These are phyloP conservation scores for Gonapodya prolifera DNA, from an alignment of 192 early-diverging fungal species.

Conservation along the genomic window DNA sequence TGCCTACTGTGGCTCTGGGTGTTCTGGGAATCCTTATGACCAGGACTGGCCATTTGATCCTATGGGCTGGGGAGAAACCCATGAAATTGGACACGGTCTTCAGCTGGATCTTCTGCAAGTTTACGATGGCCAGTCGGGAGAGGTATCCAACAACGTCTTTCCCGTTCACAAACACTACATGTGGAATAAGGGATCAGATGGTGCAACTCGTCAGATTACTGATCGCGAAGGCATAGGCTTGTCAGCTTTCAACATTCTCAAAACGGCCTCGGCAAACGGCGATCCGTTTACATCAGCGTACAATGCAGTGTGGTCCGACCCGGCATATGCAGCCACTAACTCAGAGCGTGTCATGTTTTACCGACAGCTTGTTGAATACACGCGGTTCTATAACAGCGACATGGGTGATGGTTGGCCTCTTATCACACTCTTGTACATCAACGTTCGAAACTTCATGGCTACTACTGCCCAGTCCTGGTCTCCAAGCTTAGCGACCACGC, in stretches of 20 bases:
- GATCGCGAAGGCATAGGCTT: not conserved
- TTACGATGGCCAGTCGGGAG: not conserved
- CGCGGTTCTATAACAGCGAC: not conserved
- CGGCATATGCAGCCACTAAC: not conserved
- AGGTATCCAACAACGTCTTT: not conserved
- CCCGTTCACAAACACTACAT: not conserved
- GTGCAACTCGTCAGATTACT: not conserved
- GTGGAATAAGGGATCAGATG: not conserved
- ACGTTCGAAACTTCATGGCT: not conserved
- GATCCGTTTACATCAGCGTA: not conserved
- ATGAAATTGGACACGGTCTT: not conserved
- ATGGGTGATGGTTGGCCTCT: not conserved
- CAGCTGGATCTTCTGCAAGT: not conserved
- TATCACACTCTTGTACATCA: not conserved
- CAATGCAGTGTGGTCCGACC: not conserved
- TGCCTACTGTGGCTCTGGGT: not conserved
- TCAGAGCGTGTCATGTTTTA: not conserved
- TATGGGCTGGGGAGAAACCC: not conserved
- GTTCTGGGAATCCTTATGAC: not conserved
- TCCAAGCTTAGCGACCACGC: not conserved
- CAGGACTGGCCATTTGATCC: not conserved
- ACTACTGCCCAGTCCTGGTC: not conserved
- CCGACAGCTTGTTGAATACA: not conserved
- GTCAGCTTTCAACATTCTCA: not conserved
- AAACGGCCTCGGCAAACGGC: not conserved